Conservation (phyloP, 805 yeast genomes). For the Ogataea glucozyma region DNA sequence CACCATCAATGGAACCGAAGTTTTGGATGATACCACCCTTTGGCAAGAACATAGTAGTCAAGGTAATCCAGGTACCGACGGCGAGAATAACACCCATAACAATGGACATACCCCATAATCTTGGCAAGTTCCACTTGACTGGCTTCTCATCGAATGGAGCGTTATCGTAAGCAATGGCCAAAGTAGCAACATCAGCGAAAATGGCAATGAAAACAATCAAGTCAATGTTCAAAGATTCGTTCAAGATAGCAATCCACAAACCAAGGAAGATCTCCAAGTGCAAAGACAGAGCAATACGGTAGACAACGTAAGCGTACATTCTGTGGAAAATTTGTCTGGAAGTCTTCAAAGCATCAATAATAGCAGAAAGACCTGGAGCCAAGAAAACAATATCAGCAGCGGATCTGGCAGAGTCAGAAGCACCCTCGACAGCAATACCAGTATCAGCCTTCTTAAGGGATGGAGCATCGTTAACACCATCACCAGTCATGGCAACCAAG, state of each 20-base stretch:
- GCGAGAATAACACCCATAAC: slow-evolving; percentile 85
- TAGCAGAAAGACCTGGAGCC: slow-evolving; percentile 94
- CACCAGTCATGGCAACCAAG: slow-evolving; percentile 99
- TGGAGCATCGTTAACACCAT: slow-evolving; percentile 98
- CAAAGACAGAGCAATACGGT: slow-evolving; percentile 94
- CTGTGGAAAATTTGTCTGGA: slow-evolving; percentile 98
- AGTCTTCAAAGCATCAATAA: slow-evolving; percentile 91
- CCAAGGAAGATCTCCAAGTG: slow-evolving; percentile 95
- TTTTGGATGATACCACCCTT: slow-evolving; percentile 94
- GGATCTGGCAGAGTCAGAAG: slow-evolving; percentile 95
- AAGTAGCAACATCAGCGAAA: slow-evolving; percentile 95
- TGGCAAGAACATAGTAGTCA: slow-evolving; percentile 88
- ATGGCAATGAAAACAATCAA: slow-evolving; percentile 95
- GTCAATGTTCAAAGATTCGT: slow-evolving; percentile 83
- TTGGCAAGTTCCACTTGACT: slow-evolving; percentile 95
- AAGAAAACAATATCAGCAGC: slow-evolving; percentile 96
- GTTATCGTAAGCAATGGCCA: slow-evolving; percentile 95
- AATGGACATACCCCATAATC: slow-evolving; percentile 96
- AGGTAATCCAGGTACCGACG: slow-evolving; percentile 90
- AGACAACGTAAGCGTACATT: slow-evolving; percentile 96
- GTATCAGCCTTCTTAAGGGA: slow-evolving; percentile 93
- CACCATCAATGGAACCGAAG: slow-evolving; percentile 93
- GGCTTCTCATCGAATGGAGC: slow-evolving; percentile 94
- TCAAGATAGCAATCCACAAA: slow-evolving; percentile 93
- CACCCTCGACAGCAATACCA: slow-evolving; percentile 99